Evolutionary conservation across 108 stramenopile genomes (phyloP).

Genomic region (Chaetoceros tenuissimus): DNA sequence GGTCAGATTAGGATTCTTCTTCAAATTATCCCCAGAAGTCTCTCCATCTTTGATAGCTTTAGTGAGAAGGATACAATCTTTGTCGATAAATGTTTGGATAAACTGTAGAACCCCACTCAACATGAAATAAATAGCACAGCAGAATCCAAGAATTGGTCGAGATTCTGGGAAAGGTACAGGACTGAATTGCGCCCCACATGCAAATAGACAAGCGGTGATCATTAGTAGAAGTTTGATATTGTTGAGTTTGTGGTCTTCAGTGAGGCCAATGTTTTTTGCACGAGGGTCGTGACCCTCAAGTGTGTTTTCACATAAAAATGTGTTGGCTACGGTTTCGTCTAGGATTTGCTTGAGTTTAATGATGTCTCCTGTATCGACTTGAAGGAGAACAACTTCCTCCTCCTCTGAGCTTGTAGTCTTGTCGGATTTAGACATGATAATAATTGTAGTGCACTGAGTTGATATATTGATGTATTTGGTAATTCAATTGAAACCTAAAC

Average conservation of each 20-base stretch:
- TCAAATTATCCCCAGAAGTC: slow-evolving; percentile 21
- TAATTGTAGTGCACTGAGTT: too few species aligned
- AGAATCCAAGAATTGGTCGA: slow-evolving; percentile 79
- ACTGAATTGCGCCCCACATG: slow-evolving; percentile 88
- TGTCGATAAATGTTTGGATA: slow-evolving; percentile 88
- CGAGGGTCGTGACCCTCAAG: slow-evolving; percentile 33
- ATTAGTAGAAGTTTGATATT: slow-evolving; percentile 90
- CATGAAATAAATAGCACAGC: slow-evolving; percentile 88
- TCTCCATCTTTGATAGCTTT: slow-evolving; percentile 36
- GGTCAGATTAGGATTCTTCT: slow-evolving; percentile 40
- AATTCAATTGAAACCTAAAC: too few species aligned
- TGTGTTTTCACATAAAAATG: slow-evolving; percentile 42
- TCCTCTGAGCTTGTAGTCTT: slow-evolving; percentile 5
- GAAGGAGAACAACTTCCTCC: slow-evolving; percentile 70
- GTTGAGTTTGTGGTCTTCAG: slow-evolving; percentile 79
- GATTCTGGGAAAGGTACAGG: slow-evolving; percentile 89
- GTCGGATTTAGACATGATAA: neutral
- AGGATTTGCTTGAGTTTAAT: slow-evolving; percentile 96
- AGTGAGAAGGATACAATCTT: slow-evolving; percentile 86
- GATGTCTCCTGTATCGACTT: slow-evolving; percentile 92
- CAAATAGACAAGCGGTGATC: slow-evolving; percentile 86
- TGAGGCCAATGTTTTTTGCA: slow-evolving; percentile 31
- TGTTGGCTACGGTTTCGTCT: slow-evolving; percentile 84
- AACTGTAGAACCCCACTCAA: slow-evolving; percentile 83
- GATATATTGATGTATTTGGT: too few species aligned